Evolutionary conservation across 1,284 basidiomycete species (phyloP).

Genomic region (Athelia psychrophila): DNA sequence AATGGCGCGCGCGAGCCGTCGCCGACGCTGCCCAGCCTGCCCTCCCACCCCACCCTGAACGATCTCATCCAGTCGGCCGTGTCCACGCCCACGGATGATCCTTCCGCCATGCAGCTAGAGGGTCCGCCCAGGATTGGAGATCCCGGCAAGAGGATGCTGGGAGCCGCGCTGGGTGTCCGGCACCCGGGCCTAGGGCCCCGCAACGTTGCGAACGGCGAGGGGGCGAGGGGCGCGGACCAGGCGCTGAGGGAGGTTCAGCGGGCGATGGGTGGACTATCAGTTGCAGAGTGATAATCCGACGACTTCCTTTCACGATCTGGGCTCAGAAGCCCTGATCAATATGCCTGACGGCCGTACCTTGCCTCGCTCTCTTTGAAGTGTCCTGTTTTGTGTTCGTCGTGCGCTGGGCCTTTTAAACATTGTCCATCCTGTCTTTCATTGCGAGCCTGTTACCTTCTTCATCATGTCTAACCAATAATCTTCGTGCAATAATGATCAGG

Average conservation of each 20-base stretch:
- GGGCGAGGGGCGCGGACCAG: constrained; percentile 50
- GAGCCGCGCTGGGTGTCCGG: constrained; percentile 74
- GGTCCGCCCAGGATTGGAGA: constrained; percentile 71
- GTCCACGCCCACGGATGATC: constrained; percentile 50
- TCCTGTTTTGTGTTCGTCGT: neutral
- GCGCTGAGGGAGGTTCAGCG: constrained; percentile 72
- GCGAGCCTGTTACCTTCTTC: neutral
- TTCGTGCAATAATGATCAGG: too few relatives aligned
- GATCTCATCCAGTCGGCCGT: constrained; percentile 70
- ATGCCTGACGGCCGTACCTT: neutral
- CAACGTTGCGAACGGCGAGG: constrained; percentile 31
- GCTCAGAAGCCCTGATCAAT: neutral
- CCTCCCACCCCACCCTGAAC: constrained; percentile 78
- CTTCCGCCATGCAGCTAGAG: constrained; percentile 48
- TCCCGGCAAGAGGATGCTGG: constrained; percentile 82
- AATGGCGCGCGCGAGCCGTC: constrained; percentile 60
- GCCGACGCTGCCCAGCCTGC: constrained; percentile 76
- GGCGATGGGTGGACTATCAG: constrained; percentile 70
- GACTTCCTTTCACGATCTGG: neutral
- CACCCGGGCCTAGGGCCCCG: constrained; percentile 70
- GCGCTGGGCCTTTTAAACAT: neutral
- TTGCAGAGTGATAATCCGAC: constrained; percentile 57
- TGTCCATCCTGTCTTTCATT: constrained; percentile 2
- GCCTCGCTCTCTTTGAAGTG: neutral
- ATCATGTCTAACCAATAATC: too few relatives aligned